These are phyloP conservation scores for Phytophthora megakarya DNA, from an alignment of 352 stramenopile species.

Conservation along the genomic window DNA sequence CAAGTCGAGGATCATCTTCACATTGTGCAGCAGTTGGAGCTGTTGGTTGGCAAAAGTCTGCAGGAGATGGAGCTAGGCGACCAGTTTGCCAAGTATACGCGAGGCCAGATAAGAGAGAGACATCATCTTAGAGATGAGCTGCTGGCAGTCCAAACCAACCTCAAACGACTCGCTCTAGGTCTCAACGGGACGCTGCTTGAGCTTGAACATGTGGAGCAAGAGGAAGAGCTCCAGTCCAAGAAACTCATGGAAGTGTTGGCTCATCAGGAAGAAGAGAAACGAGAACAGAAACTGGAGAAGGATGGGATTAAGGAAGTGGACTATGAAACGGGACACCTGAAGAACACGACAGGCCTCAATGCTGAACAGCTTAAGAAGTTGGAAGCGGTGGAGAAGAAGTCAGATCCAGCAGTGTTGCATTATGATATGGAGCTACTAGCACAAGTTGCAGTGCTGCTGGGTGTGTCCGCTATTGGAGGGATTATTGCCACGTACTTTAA, in stretches of 20 bases:
- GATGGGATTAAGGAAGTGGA: conserved; percentile 83
- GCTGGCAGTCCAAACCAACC: conserved; percentile 52
- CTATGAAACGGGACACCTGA: conserved; percentile 82
- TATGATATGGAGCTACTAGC: conserved; percentile 88
- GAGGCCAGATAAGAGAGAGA: conserved; percentile 32
- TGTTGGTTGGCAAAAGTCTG: conserved; percentile 71
- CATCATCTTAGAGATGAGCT: conserved; percentile 49
- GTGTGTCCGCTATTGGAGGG: conserved; percentile 86
- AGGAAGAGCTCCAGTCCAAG: conserved; percentile 80
- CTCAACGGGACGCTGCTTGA: conserved; percentile 80
- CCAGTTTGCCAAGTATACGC: conserved; percentile 33
- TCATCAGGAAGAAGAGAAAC: conserved; percentile 77
- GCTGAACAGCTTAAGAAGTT: conserved; percentile 73
- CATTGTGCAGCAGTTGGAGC: conserved; percentile 73
- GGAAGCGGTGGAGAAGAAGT: conserved; percentile 78
- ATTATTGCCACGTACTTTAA: conserved; percentile 90
- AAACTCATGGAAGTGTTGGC: conserved; percentile 76
- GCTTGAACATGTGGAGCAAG: conserved; percentile 82
- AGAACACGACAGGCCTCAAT: conserved; percentile 74
- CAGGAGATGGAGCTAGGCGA: conserved; percentile 43
- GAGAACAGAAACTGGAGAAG: conserved; percentile 80
- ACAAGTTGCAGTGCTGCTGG: conserved; percentile 82
- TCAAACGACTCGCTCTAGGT: conserved; percentile 69
- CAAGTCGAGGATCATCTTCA: conserved; percentile 79
- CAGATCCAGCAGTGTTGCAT: conserved; percentile 82